These are phyloP conservation scores for Glomus cerebriforme DNA, from an alignment of 192 early-diverging fungal genomes.

Conservation along the genomic window DNA sequence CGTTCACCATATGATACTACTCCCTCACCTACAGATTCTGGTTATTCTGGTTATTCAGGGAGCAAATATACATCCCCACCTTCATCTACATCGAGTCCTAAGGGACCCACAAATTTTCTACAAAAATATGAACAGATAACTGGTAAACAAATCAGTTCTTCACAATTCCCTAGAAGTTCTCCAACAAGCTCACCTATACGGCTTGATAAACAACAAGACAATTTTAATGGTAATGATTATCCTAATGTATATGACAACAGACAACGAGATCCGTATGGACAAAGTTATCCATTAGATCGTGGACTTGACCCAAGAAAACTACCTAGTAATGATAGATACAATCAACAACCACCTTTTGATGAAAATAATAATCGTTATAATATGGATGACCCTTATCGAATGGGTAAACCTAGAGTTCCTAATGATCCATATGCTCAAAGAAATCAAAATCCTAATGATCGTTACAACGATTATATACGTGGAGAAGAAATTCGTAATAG, in stretches of 20 bases:
- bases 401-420: background rate
- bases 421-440: background rate
- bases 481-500: background rate
- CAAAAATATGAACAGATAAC: constrained; percentile 14
- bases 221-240: background rate
- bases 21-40: background rate
- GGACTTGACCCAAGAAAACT: background rate
- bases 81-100: background rate
- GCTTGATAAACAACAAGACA: background rate
- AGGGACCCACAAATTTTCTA: background rate
- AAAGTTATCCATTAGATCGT: background rate
- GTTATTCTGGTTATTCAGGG: background rate
- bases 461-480: background rate
- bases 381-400: background rate
- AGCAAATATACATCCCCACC: background rate
- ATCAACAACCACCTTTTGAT: background rate
- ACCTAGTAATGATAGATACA: background rate
- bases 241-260: background rate
- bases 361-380: background rate
- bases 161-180: background rate
- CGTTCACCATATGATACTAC: background rate
- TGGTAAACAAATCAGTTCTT: constrained; percentile 2
- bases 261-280: background rate
- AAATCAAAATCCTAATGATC: background rate
- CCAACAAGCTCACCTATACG: background rate